These are phyloP conservation scores for Imleria badia DNA, from an alignment of 768 basidiomycete species.

Conservation along the genomic window DNA sequence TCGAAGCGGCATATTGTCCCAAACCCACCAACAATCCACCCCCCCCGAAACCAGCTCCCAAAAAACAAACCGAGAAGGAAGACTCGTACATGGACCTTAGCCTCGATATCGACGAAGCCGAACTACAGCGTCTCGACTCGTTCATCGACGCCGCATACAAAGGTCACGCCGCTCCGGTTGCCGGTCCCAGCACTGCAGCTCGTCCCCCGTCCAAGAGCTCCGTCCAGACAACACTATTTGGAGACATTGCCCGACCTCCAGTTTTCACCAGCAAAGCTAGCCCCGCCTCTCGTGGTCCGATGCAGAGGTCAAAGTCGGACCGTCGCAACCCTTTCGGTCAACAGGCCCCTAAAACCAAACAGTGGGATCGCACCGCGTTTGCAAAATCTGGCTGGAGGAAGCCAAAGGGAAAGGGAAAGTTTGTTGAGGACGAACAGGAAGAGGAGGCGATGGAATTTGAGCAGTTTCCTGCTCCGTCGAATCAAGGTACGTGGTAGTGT, in stretches of 20 bases:
- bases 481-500: constrained; percentile 50
- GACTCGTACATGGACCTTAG: constrained; percentile 53
- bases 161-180: constrained; percentile 38
- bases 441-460: constrained; percentile 70
- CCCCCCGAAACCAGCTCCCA: constrained; percentile 12
- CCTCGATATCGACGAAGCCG: constrained; percentile 56
- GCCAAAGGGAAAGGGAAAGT: constrained; percentile 54
- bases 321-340: constrained; percentile 46
- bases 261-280: constrained; percentile 32
- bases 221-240: constrained; percentile 66
- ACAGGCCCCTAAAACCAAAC: constrained; percentile 67
- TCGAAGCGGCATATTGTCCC: constrained; percentile 58
- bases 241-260: constrained; percentile 46
- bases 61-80: constrained; percentile 31
- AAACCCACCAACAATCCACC: constrained; percentile 12
- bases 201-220: constrained; percentile 37
- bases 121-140: constrained; percentile 53
- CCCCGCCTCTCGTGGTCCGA: constrained; percentile 32
- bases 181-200: constrained; percentile 34
- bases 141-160: constrained; percentile 50
- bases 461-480: constrained; percentile 81
- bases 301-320: constrained; percentile 45
- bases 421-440: constrained; percentile 52
- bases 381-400: constrained; percentile 74
- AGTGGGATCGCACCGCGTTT: constrained; percentile 90